phyloP scores from a whole-genome alignment of 495 filamentous ascomycete genomes.

The Friedmanniomyces simplex region DNA sequence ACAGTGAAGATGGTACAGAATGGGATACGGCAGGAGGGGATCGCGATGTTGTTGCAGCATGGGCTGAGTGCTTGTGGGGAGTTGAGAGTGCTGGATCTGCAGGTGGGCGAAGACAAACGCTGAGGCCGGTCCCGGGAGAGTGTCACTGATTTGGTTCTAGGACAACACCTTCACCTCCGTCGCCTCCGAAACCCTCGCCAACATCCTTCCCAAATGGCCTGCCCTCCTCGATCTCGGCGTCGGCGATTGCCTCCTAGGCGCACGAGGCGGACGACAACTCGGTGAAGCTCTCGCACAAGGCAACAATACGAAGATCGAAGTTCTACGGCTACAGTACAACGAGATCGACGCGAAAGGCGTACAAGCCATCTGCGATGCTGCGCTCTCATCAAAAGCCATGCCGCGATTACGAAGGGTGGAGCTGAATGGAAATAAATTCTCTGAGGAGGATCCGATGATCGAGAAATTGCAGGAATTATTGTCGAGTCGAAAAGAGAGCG shows the following conservation, averaged over 20 bases:
- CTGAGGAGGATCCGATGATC: slow-evolving; percentile 65
- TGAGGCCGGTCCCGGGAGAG: neutral
- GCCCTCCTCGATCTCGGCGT: slow-evolving; percentile 74
- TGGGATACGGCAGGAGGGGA: slow-evolving; percentile 89
- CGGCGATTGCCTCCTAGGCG: slow-evolving; percentile 73
- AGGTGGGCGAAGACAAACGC: neutral
- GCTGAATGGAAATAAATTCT: slow-evolving; percentile 91
- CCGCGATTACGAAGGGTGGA: slow-evolving; percentile 71
- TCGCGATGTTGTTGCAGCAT: slow-evolving; percentile 61
- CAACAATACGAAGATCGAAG: slow-evolving; percentile 65
- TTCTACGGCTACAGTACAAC: slow-evolving; percentile 82
- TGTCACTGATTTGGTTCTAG: slow-evolving; percentile 38
- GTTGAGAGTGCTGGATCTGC: slow-evolving; percentile 66
- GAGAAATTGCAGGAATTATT: slow-evolving; percentile 41
- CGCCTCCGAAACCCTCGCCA: slow-evolving; percentile 68
- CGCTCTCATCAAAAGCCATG: slow-evolving; percentile 50
- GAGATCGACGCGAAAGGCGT: slow-evolving; percentile 71
- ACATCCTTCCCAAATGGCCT: slow-evolving; percentile 62
- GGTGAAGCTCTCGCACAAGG: slow-evolving; percentile 62
- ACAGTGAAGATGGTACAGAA: slow-evolving; percentile 97
- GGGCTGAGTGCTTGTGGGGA: slow-evolving; percentile 57
- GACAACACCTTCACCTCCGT: slow-evolving; percentile 89
- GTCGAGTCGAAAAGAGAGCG: slow-evolving; percentile 44
- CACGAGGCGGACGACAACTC: slow-evolving; percentile 66
- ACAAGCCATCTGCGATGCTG: slow-evolving; percentile 51